Percentiles rank a stretch among this genome's conserved stretches.
Evolutionary conservation across 2,329 filamentous ascomycete species (phyloP).

Genomic region (Malbranchea zuffiana): DNA sequence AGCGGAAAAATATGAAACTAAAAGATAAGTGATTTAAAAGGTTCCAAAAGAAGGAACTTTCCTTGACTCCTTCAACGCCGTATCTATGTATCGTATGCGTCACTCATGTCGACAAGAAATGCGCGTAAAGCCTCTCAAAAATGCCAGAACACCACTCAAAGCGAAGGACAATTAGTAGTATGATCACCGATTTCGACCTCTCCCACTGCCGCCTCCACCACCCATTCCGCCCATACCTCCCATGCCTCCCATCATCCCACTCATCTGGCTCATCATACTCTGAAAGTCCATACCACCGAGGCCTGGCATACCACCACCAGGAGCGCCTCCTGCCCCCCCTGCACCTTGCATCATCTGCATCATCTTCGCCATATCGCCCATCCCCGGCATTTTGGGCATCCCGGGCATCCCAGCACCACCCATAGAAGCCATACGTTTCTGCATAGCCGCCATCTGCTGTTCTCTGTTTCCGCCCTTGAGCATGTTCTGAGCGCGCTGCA

Average conservation of each 20-base stretch:
- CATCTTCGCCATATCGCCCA: conserved; percentile 86
- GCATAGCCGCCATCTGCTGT: conserved; percentile 92
- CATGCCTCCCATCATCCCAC: conserved; percentile 47
- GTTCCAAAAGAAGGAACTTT: too few species aligned
- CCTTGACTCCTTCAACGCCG: too few species aligned
- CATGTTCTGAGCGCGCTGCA: conserved; percentile 83
- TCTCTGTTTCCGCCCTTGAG: conserved; percentile 86
- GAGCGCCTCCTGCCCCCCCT: conserved; percentile 48
- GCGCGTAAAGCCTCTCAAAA: too few species aligned
- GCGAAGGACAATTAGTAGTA: too few species aligned
- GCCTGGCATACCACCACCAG: conserved; percentile 53
- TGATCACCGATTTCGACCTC: conserved; percentile 15
- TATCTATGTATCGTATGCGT: too few species aligned
- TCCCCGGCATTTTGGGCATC: conserved; percentile 50
- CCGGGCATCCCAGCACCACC: conserved; percentile 58
- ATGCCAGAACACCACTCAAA: too few species aligned
- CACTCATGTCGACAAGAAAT: too few species aligned
- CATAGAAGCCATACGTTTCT: conserved; percentile 89
- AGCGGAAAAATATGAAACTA: too few species aligned
- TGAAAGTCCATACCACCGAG: conserved; percentile 49
- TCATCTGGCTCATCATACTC: conserved; percentile 67
- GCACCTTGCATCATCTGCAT: conserved; percentile 85
- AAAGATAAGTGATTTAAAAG: too few species aligned
- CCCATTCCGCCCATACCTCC: conserved; percentile 37
- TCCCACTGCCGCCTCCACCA: conserved; percentile 28